Conservation (phyloP, 495 filamentous ascomycete species). For the Talaromyces stipitatus region DNA sequence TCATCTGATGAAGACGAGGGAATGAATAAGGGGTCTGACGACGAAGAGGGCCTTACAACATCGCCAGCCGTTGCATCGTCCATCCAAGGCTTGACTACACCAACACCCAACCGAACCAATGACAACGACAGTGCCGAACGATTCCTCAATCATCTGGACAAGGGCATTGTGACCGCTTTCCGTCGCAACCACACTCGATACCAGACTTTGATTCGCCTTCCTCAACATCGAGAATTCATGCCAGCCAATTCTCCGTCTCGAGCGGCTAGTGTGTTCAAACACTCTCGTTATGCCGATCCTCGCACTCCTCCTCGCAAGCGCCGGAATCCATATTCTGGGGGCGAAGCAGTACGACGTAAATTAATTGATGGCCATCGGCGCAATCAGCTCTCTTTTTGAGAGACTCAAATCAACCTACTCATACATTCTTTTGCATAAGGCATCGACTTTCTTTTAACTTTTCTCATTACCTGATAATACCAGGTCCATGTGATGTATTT, state of each 20-base stretch:
- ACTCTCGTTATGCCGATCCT: constrained; percentile 35
- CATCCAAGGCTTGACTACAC: constrained; percentile 31
- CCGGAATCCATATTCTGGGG: constrained; percentile 29
- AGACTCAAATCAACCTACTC: background rate
- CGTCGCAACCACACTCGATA: constrained; percentile 70
- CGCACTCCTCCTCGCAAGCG: constrained; percentile 37
- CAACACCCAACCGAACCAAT: constrained; percentile 43
- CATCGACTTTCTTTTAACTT: background rate
- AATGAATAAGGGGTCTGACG: constrained; percentile 26
- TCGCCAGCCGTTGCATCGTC: constrained; percentile 29
- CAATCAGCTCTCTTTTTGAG: constrained; percentile 32
- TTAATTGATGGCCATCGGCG: constrained; percentile 39
- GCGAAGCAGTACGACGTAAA: constrained; percentile 41
- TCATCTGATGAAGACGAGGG: constrained; percentile 45
- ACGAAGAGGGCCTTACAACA: constrained; percentile 31
- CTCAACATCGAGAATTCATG: constrained; percentile 45
- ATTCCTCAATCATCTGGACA: constrained; percentile 62
- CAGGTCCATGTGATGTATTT: background rate
- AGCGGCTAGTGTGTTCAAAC: constrained; percentile 40
- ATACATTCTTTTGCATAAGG: background rate
- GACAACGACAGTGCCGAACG: constrained; percentile 46
- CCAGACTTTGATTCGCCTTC: constrained; percentile 57
- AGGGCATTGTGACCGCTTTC: constrained; percentile 67
- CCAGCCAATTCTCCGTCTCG: constrained; percentile 39
- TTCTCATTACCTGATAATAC: background rate